Conservation (phyloP, 1,284 basidiomycete genomes). For the Sporisorium exsertum region DNA sequence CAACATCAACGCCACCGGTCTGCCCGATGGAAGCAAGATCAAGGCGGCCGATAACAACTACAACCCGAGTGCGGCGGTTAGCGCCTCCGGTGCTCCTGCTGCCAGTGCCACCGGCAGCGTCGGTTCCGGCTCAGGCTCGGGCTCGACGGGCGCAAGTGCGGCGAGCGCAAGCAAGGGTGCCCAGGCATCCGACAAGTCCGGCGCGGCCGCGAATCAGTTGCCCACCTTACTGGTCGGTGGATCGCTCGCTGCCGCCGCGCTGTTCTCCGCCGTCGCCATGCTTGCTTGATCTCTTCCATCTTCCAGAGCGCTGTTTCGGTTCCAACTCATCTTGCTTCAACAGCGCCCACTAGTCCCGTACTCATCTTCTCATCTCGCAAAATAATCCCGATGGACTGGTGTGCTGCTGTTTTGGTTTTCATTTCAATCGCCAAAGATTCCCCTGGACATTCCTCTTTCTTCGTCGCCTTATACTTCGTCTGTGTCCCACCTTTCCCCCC, state of each 20-base stretch:
- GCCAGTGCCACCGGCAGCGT: constrained; percentile 7
- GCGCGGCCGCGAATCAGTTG: not conserved
- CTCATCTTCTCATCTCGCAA: too few species aligned
- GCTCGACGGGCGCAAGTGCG: too few species aligned
- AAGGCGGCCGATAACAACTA: constrained; percentile 37
- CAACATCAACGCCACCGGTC: constrained; percentile 55
- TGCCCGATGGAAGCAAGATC: constrained; percentile 47
- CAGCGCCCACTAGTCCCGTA: not conserved
- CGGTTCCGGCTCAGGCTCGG: not conserved
- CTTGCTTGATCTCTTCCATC: constrained; percentile 19
- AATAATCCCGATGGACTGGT: not conserved
- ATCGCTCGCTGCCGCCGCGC: constrained; percentile 9
- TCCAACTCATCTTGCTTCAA: not conserved
- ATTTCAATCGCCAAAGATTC: not conserved
- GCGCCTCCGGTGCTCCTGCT: constrained; percentile 22
- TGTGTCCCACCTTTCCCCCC: too few species aligned
- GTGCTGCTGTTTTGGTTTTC: not conserved
- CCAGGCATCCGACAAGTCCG: constrained; percentile 4
- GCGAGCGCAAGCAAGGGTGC: not conserved
- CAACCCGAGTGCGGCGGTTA: constrained; percentile 24
- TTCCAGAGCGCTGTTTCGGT: too few species aligned
- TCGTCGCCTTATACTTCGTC: not conserved
- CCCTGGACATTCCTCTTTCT: not conserved
- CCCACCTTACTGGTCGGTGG: constrained; percentile 8
- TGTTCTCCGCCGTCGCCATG: constrained; percentile 26